Conservation (phyloP, 441 rosid species). For the Croton laevigatus region DNA sequence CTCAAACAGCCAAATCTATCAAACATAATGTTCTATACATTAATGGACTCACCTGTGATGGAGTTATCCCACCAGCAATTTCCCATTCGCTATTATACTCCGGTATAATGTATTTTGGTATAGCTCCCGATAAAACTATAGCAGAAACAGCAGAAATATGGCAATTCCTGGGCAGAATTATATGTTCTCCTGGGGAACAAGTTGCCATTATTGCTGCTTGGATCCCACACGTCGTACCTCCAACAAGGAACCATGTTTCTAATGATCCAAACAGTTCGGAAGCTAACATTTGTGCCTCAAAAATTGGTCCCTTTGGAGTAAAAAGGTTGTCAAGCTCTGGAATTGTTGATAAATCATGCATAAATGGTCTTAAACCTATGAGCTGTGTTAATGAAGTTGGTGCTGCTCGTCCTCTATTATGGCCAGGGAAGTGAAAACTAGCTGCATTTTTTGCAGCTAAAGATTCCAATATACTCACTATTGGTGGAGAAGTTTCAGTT, state of each 20-base stretch:
- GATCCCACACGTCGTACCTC: constrained; percentile 68
- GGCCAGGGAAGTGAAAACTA: constrained; percentile 67
- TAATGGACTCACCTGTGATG: constrained; percentile 38
- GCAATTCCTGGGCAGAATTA: constrained; percentile 60
- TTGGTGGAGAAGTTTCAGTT: constrained; percentile 31
- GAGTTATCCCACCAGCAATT: constrained; percentile 42
- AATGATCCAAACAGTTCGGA: constrained; percentile 53
- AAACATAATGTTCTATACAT: neutral
- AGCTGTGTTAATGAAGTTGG: constrained; percentile 46
- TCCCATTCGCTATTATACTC: constrained; percentile 51
- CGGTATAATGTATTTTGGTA: constrained; percentile 52
- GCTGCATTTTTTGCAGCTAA: constrained; percentile 47
- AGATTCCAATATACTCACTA: constrained; percentile 47
- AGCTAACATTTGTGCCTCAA: constrained; percentile 56
- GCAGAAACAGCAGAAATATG: constrained; percentile 53
- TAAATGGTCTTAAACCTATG: constrained; percentile 46
- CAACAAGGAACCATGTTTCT: constrained; percentile 67
- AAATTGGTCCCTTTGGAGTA: constrained; percentile 57
- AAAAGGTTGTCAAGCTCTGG: constrained; percentile 60
- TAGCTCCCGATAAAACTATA: constrained; percentile 52
- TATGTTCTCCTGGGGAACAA: constrained; percentile 49
- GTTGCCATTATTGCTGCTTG: constrained; percentile 62
- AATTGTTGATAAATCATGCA: constrained; percentile 56
- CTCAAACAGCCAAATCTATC: no score
- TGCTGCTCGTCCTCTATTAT: constrained; percentile 59